Base-by-base conservation (phyloP, 805 yeast genomes). In the Saccharomycopsis sp. region DNA sequence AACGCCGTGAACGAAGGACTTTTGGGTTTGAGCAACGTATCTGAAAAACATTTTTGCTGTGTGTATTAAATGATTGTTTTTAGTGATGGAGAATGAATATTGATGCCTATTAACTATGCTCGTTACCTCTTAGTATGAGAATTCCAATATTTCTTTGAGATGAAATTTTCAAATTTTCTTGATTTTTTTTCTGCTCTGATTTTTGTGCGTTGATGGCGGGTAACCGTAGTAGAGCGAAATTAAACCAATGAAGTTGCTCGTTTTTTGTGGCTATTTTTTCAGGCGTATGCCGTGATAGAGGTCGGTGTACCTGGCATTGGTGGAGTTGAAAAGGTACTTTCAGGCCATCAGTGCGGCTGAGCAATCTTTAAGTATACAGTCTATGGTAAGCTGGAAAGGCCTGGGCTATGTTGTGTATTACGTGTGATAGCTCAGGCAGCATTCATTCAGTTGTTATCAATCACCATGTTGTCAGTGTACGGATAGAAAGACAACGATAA, bases 1-100 rank as follows among this genome's bases (percentile, higher is more conserved):
- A 55, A 71, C 69, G 58, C 71, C 72, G 55, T 66, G 51, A 53
- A 50, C 51, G 24, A 65, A 54, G 29, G 66, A 57, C 62, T 62
- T 64, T 63, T 65, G 24, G 16, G 53, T 24, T 24, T 24, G 24
- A 20, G 34, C 24, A 8, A 51, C 16, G 34, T 23, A 23, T 23
- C 16, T 23, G 18, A 29, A 23, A 21, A 51, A 51, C 53, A 51
- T 51, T 50, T n/a, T 14, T 50, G 37, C 29, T 50, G 4, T 50
- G 16, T 15, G 16, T 50, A 7, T 50, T 18, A 29, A n/a, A n/a
- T n/a, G n/a, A n/a, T n/a, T n/a, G n/a, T 29, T 29, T 5, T 29
- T 29, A 29, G 5, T 12, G 37, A 29, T 29, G 37, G 37, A 5
- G 9, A 12, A 12, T 7, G 5, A 12, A 5, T 29, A 12, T 29